Evolutionary conservation across 208 protist species (phyloP), one percentile per base, ranked within the genome.

Genomic region (Wallacemonas sp.): DNA sequence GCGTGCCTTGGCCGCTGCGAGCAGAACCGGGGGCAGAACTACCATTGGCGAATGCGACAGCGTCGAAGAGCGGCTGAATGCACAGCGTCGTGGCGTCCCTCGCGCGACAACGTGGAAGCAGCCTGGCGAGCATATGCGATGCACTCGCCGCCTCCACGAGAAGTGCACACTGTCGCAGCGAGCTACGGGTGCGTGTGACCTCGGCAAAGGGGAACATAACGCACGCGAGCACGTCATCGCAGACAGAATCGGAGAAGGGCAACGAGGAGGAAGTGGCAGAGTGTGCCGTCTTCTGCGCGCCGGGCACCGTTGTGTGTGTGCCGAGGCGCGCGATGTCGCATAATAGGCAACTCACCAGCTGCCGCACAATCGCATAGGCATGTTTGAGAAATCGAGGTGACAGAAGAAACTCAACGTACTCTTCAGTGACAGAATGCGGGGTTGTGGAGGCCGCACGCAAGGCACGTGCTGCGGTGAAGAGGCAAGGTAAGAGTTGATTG

Each of bases 281-380:
- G 17, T 27, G 1, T 14, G 31, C 28, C 36, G 39, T 62, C 15
- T 22, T 30, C 61, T 27, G 47, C 34, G 36, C 0, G 60, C 30
- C 28, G 15, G 51, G 30, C 8, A 26, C 22, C 26, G 46, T 3
- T 26, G 46, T 31, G 51, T 4, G 30, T 14, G 17, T 27, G 47
- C 26, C 24, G 0, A 90, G 74, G 2, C 87, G 80, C 12, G 89
- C 62, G 21, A 77, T 47, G 31, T 93, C 87, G 45, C 79, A 85
- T 0, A 93, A 44, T 12, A 90, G 42, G n/a, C 83, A 93, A 2
- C 68, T 78, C 1, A 84, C 84, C 19, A 90, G 65, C 62, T 90
- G 81, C 24, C 68, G 69, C 15, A 90, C 87, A 22, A 79, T 79
- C 2, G 72, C 62, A 39, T 80, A 63, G 33, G 62, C 65, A 38